phyloP scores from a whole-genome alignment of 2,329 filamentous ascomycete genomes.

The Fusarium sp. region DNA sequence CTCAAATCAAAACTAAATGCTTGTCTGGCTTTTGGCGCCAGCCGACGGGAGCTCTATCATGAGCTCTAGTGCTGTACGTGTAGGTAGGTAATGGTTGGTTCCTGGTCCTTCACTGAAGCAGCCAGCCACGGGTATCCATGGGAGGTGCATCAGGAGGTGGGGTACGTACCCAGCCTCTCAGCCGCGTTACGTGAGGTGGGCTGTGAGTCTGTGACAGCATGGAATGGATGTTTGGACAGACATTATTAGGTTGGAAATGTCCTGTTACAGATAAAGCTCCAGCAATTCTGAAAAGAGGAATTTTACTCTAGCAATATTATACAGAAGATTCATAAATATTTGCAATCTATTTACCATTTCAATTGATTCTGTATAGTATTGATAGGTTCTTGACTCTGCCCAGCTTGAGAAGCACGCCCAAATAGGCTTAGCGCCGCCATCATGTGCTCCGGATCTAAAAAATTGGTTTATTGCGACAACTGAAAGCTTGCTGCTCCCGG shows the following conservation, averaged over 20 bases:
- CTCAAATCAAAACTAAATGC: constrained; percentile 11
- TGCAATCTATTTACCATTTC: neutral
- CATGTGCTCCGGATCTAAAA: constrained; percentile 48
- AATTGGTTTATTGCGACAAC: constrained; percentile 49
- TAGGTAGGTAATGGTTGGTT: constrained; percentile 31
- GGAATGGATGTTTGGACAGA: neutral
- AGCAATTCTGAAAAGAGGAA: neutral
- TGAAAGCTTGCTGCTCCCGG: constrained; percentile 43
- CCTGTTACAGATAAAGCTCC: neutral
- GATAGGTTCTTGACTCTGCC: neutral
- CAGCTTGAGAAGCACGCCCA: constrained; percentile 31
- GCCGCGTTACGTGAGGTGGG: constrained; percentile 13
- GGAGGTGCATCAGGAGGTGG: constrained; percentile 35
- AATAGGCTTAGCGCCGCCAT: constrained; percentile 41
- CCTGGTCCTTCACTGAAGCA: constrained; percentile 19
- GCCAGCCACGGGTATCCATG: no score
- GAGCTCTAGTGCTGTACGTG: constrained; percentile 21
- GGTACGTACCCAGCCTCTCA: constrained; percentile 45
- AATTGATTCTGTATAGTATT: neutral
- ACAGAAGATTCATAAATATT: no score
- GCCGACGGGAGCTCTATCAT: constrained; percentile 31
- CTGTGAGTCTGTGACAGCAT: constrained; percentile 1
- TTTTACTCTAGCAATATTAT: neutral
- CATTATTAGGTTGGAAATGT: neutral
- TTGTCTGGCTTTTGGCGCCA: constrained; percentile 38